Percentiles rank a stretch among this genome's conserved stretches.
phyloP scores from a whole-genome alignment of 768 basidiomycete genomes.

The Lentinula detonsa region DNA sequence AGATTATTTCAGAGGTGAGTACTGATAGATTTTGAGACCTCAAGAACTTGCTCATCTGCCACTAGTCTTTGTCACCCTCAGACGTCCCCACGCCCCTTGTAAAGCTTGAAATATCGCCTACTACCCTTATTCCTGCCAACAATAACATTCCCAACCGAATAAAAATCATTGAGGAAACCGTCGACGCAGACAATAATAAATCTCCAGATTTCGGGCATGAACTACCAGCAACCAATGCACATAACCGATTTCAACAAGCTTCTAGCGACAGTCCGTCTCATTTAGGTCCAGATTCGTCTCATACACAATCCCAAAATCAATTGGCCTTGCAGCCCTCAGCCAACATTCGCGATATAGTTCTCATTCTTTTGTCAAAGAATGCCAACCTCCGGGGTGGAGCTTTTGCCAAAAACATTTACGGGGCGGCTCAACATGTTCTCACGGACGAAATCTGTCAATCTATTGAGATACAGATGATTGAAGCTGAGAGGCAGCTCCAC shows the following conservation, averaged over 20 bases:
- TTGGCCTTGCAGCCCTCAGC: not conserved
- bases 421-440: conserved; percentile 14
- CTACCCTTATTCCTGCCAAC: not conserved
- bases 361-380: conserved; percentile 15
- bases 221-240: not conserved
- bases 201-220: not conserved
- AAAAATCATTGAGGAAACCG: not conserved
- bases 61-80: not conserved
- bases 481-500: conserved; percentile 4
- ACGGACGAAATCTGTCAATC: conserved; percentile 18
- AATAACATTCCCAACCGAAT: not conserved
- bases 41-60: not conserved
- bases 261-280: not conserved
- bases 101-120: not conserved
- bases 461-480: conserved; percentile 10
- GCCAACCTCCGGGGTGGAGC: conserved; percentile 9
- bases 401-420: conserved; percentile 7
- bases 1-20: not conserved
- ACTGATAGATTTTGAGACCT: not conserved
- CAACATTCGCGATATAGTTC: not conserved
- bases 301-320: not conserved
- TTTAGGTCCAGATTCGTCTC: not conserved
- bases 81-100: not conserved
- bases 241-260: not conserved
- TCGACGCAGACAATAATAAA: not conserved